These are phyloP conservation scores for Aspergillus carlsbadensis DNA, from an alignment of 495 filamentous ascomycete genomes.

Conservation along the genomic window DNA sequence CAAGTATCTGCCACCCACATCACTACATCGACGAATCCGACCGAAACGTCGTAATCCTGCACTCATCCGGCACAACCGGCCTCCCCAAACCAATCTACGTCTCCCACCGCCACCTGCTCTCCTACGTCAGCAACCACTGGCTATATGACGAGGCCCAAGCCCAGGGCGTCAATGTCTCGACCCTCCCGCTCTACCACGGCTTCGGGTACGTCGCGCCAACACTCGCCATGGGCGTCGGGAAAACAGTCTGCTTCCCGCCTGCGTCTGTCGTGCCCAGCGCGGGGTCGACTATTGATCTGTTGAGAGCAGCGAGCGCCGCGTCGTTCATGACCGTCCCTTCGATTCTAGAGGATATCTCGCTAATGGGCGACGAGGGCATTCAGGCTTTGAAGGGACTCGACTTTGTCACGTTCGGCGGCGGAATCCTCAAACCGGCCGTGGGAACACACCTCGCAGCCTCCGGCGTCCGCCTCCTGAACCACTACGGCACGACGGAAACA, in stretches of 20 bases:
- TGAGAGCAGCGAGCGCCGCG: conserved; percentile 21
- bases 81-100: conserved; percentile 46
- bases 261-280: conserved; percentile 27
- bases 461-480: conserved; percentile 33
- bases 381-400: conserved; percentile 27
- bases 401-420: conserved; percentile 46
- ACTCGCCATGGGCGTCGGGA: conserved; percentile 41
- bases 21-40: conserved; percentile 18
- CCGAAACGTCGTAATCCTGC: conserved; percentile 40
- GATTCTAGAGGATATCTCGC: conserved; percentile 44
- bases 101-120: conserved; percentile 42
- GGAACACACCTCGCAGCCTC: conserved; percentile 17
- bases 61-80: conserved; percentile 50
- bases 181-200: conserved; percentile 43
- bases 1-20: not conserved
- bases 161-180: conserved; percentile 38
- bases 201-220: conserved; percentile 43
- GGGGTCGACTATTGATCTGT: conserved; percentile 26
- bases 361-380: conserved; percentile 22
- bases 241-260: conserved; percentile 35
- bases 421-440: conserved; percentile 26
- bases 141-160: conserved; percentile 27
- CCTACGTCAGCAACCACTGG: conserved; percentile 33
- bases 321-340: conserved; percentile 48
- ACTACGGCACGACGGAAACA: conserved; percentile 38